Evolutionary conservation across 352 stramenopile genomes (phyloP).

Genomic region (Pythium sp.): DNA sequence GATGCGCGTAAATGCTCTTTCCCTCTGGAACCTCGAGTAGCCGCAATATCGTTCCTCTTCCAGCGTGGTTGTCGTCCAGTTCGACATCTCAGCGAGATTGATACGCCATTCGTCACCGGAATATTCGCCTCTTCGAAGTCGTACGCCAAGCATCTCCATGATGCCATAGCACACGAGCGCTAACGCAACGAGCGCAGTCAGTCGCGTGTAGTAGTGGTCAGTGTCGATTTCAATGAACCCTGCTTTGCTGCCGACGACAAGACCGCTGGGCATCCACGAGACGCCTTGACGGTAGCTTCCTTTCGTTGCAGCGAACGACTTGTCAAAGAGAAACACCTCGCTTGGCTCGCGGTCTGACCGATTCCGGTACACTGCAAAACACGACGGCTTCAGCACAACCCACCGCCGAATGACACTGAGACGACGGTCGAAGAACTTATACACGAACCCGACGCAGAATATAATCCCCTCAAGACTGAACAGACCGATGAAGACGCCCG

Average conservation of each 20-base stretch:
- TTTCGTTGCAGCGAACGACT: slow-evolving; percentile 75
- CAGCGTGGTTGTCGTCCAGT: slow-evolving; percentile 32
- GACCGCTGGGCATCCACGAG: too few species aligned
- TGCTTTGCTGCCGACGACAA: too few species aligned
- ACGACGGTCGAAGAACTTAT: slow-evolving; percentile 87
- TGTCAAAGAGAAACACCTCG: slow-evolving; percentile 88
- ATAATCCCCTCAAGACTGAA: slow-evolving; percentile 49
- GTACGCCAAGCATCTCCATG: slow-evolving; percentile 54
- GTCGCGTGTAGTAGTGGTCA: too few species aligned
- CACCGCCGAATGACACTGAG: slow-evolving; percentile 83
- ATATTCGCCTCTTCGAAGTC: slow-evolving; percentile 52
- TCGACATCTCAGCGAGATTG: slow-evolving; percentile 29
- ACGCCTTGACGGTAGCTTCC: slow-evolving; percentile 28
- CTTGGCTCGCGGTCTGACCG: slow-evolving; percentile 75
- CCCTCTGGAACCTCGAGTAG: slow-evolving; percentile 61
- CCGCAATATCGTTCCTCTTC: slow-evolving; percentile 55
- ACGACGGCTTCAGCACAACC: slow-evolving; percentile 85
- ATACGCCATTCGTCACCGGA: slow-evolving; percentile 22
- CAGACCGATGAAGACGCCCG: slow-evolving; percentile 56
- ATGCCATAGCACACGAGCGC: slow-evolving; percentile 68
- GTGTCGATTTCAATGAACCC: too few species aligned
- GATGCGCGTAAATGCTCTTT: slow-evolving; percentile 41
- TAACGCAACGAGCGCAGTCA: slow-evolving; percentile 55
- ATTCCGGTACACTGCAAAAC: slow-evolving; percentile 77
- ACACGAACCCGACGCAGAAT: slow-evolving; percentile 76